Evolutionary conservation across 805 yeast genomes (phyloP), one percentile per base, ranked within the genome.

Genomic region (Saturnispora dispora): DNA sequence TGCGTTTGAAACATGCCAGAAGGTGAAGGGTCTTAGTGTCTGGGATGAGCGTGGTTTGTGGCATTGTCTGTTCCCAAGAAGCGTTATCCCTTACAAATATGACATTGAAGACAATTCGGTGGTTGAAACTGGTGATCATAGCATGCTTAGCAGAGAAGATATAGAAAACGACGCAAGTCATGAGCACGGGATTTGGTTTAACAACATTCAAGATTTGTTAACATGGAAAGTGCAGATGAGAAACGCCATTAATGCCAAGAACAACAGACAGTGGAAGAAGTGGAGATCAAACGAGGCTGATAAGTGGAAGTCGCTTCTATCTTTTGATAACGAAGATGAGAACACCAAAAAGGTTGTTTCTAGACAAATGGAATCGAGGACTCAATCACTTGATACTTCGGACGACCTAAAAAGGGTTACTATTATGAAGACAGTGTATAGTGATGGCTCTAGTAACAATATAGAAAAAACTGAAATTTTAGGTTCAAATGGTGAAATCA

Each of bases 31-130:
- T 3, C 68, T 76, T 6, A 78, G 88, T 0, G 82, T 81, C 11
- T 91, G 97, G 96, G 95, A 88, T 62, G 56, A 65, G 30, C 73
- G 76, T 22, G 98, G 97, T 0, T 77, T 82, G 65, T 91, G 97
- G 97, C 78, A 90, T 62, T 91, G 98, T 68, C 69, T 91, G 45
- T 84, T 90, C 65, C 96, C 96, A 11, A 73, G 74, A 60, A 67
- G 65, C 46, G 49, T 44, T 55, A 74, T 58, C 47, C 71, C 60
- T 52, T 48, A 42, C 30, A 37, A 25, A 7, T 48, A 42, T 46
- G 46, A 46, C 8, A n/a, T 17, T 20, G 20, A 20, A 5, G 11
- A 11, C 10, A 39, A 28, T 7, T 13, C 32, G 2, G 32, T 13
- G n/a, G 13, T 23, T 20, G 10, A 8, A 25, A 7, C 22, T 18